phyloP scores from a whole-genome alignment of 2,329 filamentous ascomycete genomes.

The Botrytis deweyae region DNA sequence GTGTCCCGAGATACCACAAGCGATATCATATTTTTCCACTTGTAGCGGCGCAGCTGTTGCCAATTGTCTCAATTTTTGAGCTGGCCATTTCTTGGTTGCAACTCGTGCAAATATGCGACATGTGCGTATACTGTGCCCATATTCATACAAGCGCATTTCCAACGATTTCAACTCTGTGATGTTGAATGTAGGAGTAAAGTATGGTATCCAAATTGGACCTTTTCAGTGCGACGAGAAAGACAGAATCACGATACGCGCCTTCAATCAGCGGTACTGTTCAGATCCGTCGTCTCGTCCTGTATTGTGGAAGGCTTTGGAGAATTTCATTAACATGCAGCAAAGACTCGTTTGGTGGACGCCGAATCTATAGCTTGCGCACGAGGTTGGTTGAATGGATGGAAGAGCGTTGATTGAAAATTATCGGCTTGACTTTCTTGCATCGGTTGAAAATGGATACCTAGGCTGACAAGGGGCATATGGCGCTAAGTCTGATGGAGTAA shows the following conservation, averaged over 20 bases:
- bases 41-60: constrained; percentile 21
- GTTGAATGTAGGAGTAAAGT: neutral
- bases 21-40: constrained; percentile 28
- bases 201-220: neutral
- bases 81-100: neutral
- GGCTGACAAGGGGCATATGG: neutral
- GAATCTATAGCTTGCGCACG: neutral
- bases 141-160: constrained; percentile 1
- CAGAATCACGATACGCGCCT: neutral
- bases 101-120: neutral
- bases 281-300: neutral
- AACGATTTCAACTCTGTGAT: neutral
- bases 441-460: neutral
- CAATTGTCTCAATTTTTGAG: constrained; percentile 6
- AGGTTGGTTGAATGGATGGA: constrained; percentile 4
- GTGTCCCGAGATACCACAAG: constrained; percentile 34
- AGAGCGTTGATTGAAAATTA: neutral
- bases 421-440: neutral
- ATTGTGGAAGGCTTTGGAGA: neutral
- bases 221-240: neutral
- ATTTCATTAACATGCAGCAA: neutral
- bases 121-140: neutral
- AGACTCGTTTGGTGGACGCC: neutral
- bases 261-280: neutral
- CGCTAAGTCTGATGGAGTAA: neutral